Evolutionary conservation across 768 basidiomycete genomes (phyloP).

Genomic region (Cubamyces lactineus): DNA sequence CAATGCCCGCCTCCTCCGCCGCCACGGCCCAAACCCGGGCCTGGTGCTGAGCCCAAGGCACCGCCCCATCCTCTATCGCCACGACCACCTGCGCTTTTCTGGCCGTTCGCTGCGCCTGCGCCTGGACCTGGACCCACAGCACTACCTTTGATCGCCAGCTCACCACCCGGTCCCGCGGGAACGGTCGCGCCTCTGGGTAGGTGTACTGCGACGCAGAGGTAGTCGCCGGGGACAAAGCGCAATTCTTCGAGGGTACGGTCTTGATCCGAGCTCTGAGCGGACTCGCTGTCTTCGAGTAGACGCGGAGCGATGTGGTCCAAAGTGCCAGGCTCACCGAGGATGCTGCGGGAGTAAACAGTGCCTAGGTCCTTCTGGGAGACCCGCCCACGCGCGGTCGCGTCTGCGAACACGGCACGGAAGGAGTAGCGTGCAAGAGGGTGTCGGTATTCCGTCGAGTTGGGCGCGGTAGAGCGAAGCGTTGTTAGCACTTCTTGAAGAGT

Average conservation of each 20-base stretch:
- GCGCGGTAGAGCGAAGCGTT: slow-evolving; percentile 72
- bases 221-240: slow-evolving; percentile 81
- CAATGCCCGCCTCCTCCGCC: slow-evolving; percentile 57
- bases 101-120: slow-evolving; percentile 39
- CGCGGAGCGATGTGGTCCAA: slow-evolving; percentile 60
- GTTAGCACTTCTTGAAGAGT: slow-evolving; percentile 80
- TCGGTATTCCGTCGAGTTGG: slow-evolving; percentile 69
- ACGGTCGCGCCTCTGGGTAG: slow-evolving; percentile 63
- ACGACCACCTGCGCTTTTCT: slow-evolving; percentile 37
- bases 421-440: slow-evolving; percentile 83
- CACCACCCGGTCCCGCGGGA: slow-evolving; percentile 49
- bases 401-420: slow-evolving; percentile 80
- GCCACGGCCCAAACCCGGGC: slow-evolving; percentile 49
- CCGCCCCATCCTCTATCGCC: slow-evolving; percentile 56
- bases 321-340: slow-evolving; percentile 77
- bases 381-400: slow-evolving; percentile 69
- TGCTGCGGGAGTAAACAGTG: slow-evolving; percentile 81
- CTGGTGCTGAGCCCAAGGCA: slow-evolving; percentile 37
- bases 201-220: slow-evolving; percentile 71
- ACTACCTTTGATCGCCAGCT: slow-evolving; percentile 55
- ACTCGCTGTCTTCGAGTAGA: slow-evolving; percentile 55
- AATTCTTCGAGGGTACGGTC: slow-evolving; percentile 80
- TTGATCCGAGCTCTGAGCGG: slow-evolving; percentile 13
- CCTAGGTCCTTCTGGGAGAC: slow-evolving; percentile 81
- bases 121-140: slow-evolving; percentile 43